Conservation (phyloP, 1,284 basidiomycete species). For the Wallemia ichthyophaga region DNA sequence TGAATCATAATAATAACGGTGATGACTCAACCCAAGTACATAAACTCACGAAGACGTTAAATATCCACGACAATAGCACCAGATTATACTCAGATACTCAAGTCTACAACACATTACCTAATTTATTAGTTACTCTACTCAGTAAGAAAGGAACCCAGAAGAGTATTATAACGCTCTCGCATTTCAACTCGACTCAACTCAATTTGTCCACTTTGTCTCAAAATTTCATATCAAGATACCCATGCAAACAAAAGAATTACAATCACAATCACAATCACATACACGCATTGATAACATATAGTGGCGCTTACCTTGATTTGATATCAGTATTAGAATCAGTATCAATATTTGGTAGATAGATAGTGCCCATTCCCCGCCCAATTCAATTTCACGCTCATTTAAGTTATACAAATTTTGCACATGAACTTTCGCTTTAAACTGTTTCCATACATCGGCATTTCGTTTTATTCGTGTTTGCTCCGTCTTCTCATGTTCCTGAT, state of each 20-base stretch:
- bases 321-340: no score
- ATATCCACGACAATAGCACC: neutral
- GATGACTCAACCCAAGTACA: neutral
- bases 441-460: no score
- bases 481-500: no score
- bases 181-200: neutral
- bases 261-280: no score
- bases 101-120: no score
- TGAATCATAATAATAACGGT: neutral
- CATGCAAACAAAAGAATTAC: neutral
- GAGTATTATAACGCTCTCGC: neutral
- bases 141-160: neutral
- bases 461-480: no score
- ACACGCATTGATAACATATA: conserved; percentile 1
- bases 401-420: no score
- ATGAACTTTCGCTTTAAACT: neutral
- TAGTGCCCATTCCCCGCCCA: no score
- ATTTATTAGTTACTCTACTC: neutral
- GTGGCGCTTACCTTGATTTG: no score
- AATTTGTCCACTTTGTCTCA: neutral
- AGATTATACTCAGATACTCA: no score
- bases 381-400: no score
- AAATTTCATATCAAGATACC: neutral
- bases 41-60: neutral
- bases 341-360: no score